phyloP scores from a whole-genome alignment of 1,139 yeast species.

The Kluyveromyces sp. region DNA sequence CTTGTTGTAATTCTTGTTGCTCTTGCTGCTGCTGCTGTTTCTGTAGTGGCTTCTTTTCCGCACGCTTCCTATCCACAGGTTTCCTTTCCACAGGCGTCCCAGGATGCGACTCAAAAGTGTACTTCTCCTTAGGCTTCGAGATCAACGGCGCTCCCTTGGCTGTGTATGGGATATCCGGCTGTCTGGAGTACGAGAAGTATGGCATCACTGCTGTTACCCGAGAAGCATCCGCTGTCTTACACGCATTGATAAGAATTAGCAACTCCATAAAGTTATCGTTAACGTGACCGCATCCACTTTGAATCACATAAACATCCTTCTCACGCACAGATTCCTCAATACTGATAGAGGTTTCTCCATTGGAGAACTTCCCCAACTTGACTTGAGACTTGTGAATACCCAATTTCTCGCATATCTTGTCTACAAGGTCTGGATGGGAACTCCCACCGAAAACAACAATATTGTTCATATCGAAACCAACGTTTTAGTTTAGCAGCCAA shows the following conservation, averaged over 20 bases:
- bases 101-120: conserved; percentile 58
- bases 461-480: conserved; percentile 45
- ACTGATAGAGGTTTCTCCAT: conserved; percentile 88
- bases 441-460: conserved; percentile 65
- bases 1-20: no score
- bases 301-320: conserved; percentile 77
- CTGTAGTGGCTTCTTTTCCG: no score
- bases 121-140: conserved; percentile 37
- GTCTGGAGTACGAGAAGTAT: conserved; percentile 90
- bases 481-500: no score
- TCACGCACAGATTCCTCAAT: conserved; percentile 83
- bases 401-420: conserved; percentile 55
- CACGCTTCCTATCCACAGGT: no score
- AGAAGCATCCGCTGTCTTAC: conserved; percentile 91
- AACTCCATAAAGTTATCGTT: conserved; percentile 88
- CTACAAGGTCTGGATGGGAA: conserved; percentile 56
- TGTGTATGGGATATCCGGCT: conserved; percentile 89
- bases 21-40: no score
- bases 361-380: conserved; percentile 53
- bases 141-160: conserved; percentile 55
- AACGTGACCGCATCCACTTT: conserved; percentile 73
- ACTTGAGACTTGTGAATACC: conserved; percentile 57
- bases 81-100: conserved; percentile 40
- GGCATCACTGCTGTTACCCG: conserved; percentile 94
- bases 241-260: conserved; percentile 82